Evolutionary conservation across 2,329 filamentous ascomycete genomes (phyloP).

Genomic region (Aspergillus carbonarius): DNA sequence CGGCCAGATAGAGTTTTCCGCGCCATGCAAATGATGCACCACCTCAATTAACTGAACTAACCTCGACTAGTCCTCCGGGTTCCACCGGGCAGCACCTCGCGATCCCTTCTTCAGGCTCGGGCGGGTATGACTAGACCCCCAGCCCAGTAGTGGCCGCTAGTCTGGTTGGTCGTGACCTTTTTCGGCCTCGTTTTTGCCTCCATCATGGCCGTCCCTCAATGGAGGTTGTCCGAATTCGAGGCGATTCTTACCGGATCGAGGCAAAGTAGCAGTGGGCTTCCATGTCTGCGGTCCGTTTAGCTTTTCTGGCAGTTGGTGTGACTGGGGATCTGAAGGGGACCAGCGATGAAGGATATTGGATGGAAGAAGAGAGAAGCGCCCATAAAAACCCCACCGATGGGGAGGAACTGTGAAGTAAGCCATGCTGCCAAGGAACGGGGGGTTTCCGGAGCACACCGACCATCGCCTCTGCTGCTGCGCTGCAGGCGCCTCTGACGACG

Average conservation of each 20-base stretch:
- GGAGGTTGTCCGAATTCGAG: constrained; percentile 4
- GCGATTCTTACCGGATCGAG: constrained; percentile 2
- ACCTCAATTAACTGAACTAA: neutral
- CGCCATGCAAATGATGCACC: constrained; percentile 3
- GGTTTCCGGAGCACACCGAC: neutral
- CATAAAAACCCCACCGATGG: neutral
- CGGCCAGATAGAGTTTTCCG: constrained; percentile 21
- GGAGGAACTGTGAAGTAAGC: neutral
- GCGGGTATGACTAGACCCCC: neutral
- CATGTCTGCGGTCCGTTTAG: neutral
- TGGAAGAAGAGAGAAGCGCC: neutral
- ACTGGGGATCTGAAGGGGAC: neutral
- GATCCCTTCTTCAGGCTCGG: constrained; percentile 11
- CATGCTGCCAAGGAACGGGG: neutral
- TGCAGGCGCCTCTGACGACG: constrained; percentile 7
- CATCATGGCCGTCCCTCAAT: neutral
- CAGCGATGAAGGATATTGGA: neutral
- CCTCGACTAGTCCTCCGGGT: constrained; percentile 1
- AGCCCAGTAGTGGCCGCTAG: constrained; percentile 6
- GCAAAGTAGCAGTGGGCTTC: neutral
- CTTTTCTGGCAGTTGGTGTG: neutral
- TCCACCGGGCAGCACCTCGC: constrained; percentile 8
- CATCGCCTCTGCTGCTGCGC: neutral
- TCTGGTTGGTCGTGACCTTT: neutral
- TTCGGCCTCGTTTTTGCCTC: neutral